A percentile compares a stretch with the other conserved stretches of the same genome.
phyloP scores from a whole-genome alignment of 768 basidiomycete genomes.

The Lactifluus echinatus region DNA sequence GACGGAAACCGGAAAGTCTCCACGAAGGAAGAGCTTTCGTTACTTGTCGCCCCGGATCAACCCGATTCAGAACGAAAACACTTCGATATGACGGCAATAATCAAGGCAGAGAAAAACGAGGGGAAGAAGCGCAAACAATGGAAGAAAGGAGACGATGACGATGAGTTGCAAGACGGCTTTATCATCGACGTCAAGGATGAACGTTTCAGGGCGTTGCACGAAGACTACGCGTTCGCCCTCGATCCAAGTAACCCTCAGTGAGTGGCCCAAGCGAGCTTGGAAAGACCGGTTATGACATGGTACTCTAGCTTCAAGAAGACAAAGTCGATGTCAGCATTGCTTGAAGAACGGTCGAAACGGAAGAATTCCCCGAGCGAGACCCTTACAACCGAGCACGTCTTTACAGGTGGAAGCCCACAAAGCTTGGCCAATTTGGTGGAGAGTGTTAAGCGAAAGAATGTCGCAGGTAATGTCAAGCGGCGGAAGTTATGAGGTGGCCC shows the following conservation, averaged over 20 bases:
- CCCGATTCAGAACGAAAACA: constrained; percentile 54
- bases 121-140: constrained; percentile 31
- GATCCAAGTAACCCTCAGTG: constrained; percentile 95
- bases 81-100: constrained; percentile 83
- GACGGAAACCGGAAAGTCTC: constrained; percentile 23
- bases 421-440: constrained; percentile 66
- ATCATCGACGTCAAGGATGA: constrained; percentile 76
- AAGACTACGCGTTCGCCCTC: constrained; percentile 88
- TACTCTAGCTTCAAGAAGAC: constrained; percentile 79
- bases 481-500: constrained; percentile 24
- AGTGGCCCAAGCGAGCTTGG: constrained; percentile 27
- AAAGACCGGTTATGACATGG: neutral
- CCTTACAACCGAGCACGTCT: neutral
- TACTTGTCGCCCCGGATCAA: constrained; percentile 51
- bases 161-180: constrained; percentile 75
- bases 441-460: constrained; percentile 77
- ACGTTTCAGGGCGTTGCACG: constrained; percentile 80
- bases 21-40: constrained; percentile 56
- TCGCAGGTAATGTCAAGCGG: constrained; percentile 26
- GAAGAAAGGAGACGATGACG: constrained; percentile 44
- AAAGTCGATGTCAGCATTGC: constrained; percentile 75
- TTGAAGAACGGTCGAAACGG: constrained; percentile 74
- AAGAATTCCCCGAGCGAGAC: constrained; percentile 25
- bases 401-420: constrained; percentile 1
- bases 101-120: constrained; percentile 77